Base-by-base conservation (phyloP, 2,329 filamentous ascomycete species). In the Ascochyta pisi region DNA sequence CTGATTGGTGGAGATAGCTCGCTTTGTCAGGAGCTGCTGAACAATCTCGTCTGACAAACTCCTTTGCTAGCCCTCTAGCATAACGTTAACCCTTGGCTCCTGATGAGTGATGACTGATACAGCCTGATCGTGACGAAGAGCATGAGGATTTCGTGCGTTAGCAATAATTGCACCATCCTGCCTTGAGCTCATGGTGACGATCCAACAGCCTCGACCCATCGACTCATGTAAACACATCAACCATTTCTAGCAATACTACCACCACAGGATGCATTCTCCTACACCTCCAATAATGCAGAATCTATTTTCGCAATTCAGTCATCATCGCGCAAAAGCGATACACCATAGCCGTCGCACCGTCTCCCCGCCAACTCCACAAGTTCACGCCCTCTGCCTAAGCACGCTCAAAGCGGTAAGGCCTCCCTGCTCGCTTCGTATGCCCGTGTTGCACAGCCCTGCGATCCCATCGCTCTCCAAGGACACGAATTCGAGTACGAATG, bases 21-120 rank as follows among this genome's bases (percentile, higher is more conserved):
- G 64, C 60, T 66, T 67, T 67, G 65, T 64, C 47, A 68, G 33
- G 38, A 16, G 27, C 37, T 68, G 67, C 65, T 69, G 65, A 67
- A 65, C 56, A 69, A 69, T 66, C 62, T 47, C 50, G 44, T 64
- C 62, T 70, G 67, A 68, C 67, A 70, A 68, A 68, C 48, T 24
- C 43, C 15, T 51, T 35, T 29, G n/a, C 37, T 48, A 52, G 34
- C 46, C 38, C 56, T 56, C n/a, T 39, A 35, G 58, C 50, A 54
- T 37, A 41, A 50, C 49, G 54, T 55, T 53, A 42, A 52, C 39
- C 27, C 29, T 49, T 41, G 44, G 40, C 40, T 33, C 48, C 48
- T 52, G 49, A 45, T 57, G 44, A 57, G 49, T 45, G 39, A 47
- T 57, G 44, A 57, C 54, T 45, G 39, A 47, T 38, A 37, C 24